A percentile compares a stretch with the other conserved stretches of the same genome.
phyloP scores from a whole-genome alignment of 192 early-diverging fungal species.

The Backusella sp. region DNA sequence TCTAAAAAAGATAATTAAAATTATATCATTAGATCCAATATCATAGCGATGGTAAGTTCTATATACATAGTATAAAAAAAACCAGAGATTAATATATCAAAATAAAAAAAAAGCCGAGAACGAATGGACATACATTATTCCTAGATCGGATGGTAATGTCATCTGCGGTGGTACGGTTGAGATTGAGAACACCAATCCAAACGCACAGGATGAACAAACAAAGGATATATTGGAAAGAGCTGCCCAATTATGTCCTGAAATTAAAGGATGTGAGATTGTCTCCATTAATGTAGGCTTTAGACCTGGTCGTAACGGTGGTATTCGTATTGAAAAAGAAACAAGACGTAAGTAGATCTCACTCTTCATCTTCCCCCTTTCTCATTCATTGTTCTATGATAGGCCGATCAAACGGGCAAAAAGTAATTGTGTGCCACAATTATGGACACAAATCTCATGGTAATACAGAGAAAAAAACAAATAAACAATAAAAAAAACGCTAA shows the following conservation, averaged over 20 bases:
- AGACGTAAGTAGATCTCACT: conserved; percentile 26
- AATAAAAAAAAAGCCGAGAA: conserved; percentile 16
- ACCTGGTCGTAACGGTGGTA: conserved; percentile 51
- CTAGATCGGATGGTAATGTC: conserved; percentile 73
- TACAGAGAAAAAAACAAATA: background rate
- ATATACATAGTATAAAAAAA: background rate
- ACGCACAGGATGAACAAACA: conserved; percentile 33
- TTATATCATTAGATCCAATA: conserved; percentile 4
- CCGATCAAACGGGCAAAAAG: conserved; percentile 19
- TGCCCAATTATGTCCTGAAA: conserved; percentile 43
- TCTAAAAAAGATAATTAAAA: background rate
- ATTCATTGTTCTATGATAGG: conserved; percentile 2
- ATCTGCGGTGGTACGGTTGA: conserved; percentile 75
- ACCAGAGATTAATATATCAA: background rate
- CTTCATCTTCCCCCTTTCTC: background rate
- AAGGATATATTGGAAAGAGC: conserved; percentile 45
- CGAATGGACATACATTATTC: conserved; percentile 76
- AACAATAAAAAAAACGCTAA: background rate
- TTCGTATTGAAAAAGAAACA: conserved; percentile 59
- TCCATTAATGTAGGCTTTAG: conserved; percentile 61
- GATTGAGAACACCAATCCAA: conserved; percentile 27
- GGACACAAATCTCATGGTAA: conserved; percentile 29
- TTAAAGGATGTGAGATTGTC: conserved; percentile 47
- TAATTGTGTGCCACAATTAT: conserved; percentile 28
- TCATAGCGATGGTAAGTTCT: background rate